These are phyloP conservation scores for Trametes gibbosa DNA, from an alignment of 768 basidiomycete species.

Conservation along the genomic window DNA sequence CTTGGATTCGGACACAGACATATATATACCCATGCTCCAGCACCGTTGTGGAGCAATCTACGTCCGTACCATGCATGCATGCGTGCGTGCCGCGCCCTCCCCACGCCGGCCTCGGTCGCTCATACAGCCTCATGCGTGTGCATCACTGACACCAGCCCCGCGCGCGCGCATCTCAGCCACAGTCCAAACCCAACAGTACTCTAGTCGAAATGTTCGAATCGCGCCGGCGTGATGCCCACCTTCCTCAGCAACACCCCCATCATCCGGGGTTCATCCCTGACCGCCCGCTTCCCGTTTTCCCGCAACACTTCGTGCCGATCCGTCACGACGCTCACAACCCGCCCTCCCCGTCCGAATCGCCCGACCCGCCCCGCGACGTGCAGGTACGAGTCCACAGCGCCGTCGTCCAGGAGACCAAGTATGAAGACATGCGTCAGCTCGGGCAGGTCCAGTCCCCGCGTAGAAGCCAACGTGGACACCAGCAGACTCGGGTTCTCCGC, in stretches of 20 bases:
- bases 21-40: not conserved
- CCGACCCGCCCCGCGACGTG: conserved; percentile 78
- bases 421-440: conserved; percentile 74
- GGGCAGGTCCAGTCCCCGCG: conserved; percentile 72
- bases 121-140: not conserved
- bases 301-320: conserved; percentile 30
- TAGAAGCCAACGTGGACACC: conserved; percentile 66
- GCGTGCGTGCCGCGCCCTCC: not conserved
- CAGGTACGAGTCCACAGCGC: conserved; percentile 56
- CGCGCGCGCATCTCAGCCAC: too few species aligned
- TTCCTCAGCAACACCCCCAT: conserved; percentile 45
- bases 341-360: conserved; percentile 62
- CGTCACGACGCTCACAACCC: conserved; percentile 62
- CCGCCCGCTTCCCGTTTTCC: conserved; percentile 27
- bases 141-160: not conserved
- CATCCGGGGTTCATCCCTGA: conserved; percentile 35
- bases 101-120: not conserved
- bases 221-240: conserved; percentile 44
- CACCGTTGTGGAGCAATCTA: not conserved
- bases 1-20: not conserved
- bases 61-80: not conserved
- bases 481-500: conserved; percentile 59
- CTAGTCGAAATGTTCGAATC: conserved; percentile 52
- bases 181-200: not conserved
- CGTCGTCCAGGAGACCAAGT: conserved; percentile 55